phyloP scores from a whole-genome alignment of 345 rosid species.

The Kandelia obovata region DNA sequence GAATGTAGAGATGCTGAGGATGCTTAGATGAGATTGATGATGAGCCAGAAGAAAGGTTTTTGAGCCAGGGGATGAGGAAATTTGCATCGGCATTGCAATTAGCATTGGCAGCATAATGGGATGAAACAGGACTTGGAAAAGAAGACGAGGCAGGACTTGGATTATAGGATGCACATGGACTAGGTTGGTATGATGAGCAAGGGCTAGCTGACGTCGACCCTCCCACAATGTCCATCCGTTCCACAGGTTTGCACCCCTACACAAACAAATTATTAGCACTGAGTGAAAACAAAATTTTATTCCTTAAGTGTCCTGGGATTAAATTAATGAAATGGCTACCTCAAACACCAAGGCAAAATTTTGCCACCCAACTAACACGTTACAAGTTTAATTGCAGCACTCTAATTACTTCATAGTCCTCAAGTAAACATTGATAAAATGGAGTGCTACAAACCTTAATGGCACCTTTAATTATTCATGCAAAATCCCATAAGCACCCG shows the following conservation, averaged over 20 bases:
- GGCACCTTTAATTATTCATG: no score
- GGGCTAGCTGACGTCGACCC: slow-evolving; percentile 80
- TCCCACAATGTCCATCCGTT: slow-evolving; percentile 62
- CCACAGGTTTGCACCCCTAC: slow-evolving; percentile 90
- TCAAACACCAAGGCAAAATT: no score
- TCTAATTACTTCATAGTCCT: no score
- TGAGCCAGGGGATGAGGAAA: slow-evolving; percentile 92
- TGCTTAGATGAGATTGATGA: slow-evolving; percentile 79
- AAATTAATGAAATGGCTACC: no score
- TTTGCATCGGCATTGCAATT: slow-evolving; percentile 61
- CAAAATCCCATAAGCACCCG: no score
- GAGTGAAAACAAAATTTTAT: background rate
- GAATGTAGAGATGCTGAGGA: slow-evolving; percentile 61
- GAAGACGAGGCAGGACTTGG: slow-evolving; percentile 90
- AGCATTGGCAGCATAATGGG: slow-evolving; percentile 48
- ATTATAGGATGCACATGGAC: slow-evolving; percentile 73
- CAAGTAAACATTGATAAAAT: no score
- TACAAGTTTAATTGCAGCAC: no score
- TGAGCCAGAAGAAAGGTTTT: slow-evolving; percentile 82
- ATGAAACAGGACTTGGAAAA: slow-evolving; percentile 81
- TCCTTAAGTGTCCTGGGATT: no score
- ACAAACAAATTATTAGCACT: slow-evolving; percentile 6
- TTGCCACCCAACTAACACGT: no score
- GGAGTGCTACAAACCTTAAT: no score
- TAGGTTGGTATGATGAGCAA: slow-evolving; percentile 76